Percentiles rank a stretch among this genome's conserved stretches.
These are phyloP conservation scores for Vicia faba DNA, from an alignment of 306 rosid species.

Conservation along the genomic window DNA sequence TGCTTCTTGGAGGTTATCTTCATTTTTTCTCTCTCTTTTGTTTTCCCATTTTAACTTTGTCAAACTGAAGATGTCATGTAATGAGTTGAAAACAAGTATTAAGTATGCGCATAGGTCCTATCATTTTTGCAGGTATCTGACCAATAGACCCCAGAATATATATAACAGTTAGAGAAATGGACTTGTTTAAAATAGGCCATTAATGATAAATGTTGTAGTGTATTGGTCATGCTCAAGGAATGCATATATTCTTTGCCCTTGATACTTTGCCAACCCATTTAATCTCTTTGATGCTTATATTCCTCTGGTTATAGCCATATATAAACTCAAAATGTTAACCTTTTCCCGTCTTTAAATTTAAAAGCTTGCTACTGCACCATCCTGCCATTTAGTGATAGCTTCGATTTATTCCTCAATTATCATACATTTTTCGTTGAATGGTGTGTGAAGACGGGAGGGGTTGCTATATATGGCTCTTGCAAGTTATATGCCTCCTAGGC, in stretches of 20 bases:
- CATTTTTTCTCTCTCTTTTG: not conserved
- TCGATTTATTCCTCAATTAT: not conserved
- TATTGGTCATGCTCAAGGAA: constrained; percentile 2
- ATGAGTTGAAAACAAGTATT: not conserved
- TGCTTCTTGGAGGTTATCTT: not conserved
- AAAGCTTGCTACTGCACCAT: not conserved
- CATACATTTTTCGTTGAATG: not conserved
- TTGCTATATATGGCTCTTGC: not conserved
- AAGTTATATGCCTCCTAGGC: constrained; percentile 7
- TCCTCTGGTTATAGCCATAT: not conserved
- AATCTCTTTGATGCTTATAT: not conserved
- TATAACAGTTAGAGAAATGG: not conserved
- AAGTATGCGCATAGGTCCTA: not conserved
- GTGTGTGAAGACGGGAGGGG: constrained; percentile 5
- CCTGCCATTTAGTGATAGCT: not conserved
- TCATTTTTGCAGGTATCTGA: not conserved
- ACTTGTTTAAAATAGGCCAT: not conserved
- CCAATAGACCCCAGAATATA: not conserved
- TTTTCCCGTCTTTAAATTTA: not conserved
- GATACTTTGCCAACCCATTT: not conserved
- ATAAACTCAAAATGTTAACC: not conserved
- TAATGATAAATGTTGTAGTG: not conserved
- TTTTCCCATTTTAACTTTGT: not conserved
- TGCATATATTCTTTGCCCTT: constrained; percentile 10
- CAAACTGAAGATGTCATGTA: not conserved